Percentiles rank a stretch among this genome's conserved stretches.
Evolutionary conservation across 2,329 filamentous ascomycete genomes (phyloP).

Genomic region (Hymenoscyphus salicellus): DNA sequence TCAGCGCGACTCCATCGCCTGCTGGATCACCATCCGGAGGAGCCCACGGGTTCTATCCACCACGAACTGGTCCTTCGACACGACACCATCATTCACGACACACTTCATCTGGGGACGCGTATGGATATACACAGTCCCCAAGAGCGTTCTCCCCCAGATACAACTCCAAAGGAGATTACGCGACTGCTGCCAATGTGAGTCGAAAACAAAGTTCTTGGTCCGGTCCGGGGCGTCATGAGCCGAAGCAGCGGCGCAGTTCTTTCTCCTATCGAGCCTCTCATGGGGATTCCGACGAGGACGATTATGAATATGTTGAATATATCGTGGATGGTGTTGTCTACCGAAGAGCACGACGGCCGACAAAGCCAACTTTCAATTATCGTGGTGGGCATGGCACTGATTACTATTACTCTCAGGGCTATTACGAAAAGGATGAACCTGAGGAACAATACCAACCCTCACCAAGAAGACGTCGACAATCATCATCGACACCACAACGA

Average conservation of each 20-base stretch:
- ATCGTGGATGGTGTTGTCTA: slow-evolving; percentile 32
- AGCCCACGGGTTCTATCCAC: slow-evolving; percentile 32
- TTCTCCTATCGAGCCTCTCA: slow-evolving; percentile 37
- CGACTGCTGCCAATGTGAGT: slow-evolving; percentile 40
- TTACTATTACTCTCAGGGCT: slow-evolving; percentile 35
- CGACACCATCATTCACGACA: slow-evolving; percentile 34
- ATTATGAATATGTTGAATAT: slow-evolving; percentile 35
- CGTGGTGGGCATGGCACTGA: slow-evolving; percentile 37
- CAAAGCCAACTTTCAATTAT: slow-evolving; percentile 35
- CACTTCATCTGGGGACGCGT: slow-evolving; percentile 31
- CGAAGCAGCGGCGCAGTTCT: slow-evolving; percentile 34
- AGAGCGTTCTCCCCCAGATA: slow-evolving; percentile 37
- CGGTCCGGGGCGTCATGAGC: slow-evolving; percentile 28
- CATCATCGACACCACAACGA: slow-evolving; percentile 34
- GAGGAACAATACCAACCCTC: slow-evolving; percentile 29
- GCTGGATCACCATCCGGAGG: slow-evolving; percentile 35
- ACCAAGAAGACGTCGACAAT: slow-evolving; percentile 31
- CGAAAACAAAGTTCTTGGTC: slow-evolving; percentile 37
- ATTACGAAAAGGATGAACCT: slow-evolving; percentile 34
- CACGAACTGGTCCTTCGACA: slow-evolving; percentile 28
- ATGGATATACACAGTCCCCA: slow-evolving; percentile 27
- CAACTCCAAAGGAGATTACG: slow-evolving; percentile 37
- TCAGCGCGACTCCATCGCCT: slow-evolving; percentile 36
- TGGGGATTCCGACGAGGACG: slow-evolving; percentile 39
- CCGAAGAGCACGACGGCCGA: slow-evolving; percentile 27